Evolutionary conservation across 1,139 yeast species (phyloP).

Genomic region (Candida labiduridarum): DNA sequence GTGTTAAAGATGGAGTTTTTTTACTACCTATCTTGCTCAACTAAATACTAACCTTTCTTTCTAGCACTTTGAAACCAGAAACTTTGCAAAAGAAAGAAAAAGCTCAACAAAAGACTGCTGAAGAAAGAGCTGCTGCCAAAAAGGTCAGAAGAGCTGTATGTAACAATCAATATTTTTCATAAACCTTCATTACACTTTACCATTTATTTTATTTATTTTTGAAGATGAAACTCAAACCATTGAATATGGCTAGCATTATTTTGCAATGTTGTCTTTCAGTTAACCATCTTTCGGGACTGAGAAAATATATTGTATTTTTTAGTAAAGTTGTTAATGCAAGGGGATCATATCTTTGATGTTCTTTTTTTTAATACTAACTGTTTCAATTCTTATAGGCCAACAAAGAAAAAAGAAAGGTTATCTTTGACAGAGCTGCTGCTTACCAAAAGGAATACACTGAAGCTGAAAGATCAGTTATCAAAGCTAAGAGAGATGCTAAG

Average conservation of each 20-base stretch:
- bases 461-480: conserved; percentile 90
- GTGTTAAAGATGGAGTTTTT: conserved; percentile 1
- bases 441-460: conserved; percentile 96
- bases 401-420: conserved; percentile 92
- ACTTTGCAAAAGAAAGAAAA: conserved; percentile 93
- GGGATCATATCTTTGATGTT: not conserved
- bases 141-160: conserved; percentile 89
- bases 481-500: conserved; percentile 96
- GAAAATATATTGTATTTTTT: conserved; percentile 21
- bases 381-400: conserved; percentile 53
- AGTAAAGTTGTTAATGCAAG: not conserved
- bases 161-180: conserved; percentile 24
- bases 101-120: conserved; percentile 86
- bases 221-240: conserved; percentile 65
- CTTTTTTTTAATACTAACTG: conserved; percentile 38
- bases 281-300: conserved; percentile 99
- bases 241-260: conserved; percentile 69
- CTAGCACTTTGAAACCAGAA: conserved; percentile 74
- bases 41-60: conserved; percentile 35
- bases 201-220: conserved; percentile 26
- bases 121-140: conserved; percentile 86
- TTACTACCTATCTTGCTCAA: conserved; percentile 3
- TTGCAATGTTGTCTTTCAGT: conserved; percentile 90
- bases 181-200: conserved; percentile 3
- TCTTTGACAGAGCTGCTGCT: conserved; percentile 97